Percentiles rank a stretch among this genome's conserved stretches.
These are phyloP conservation scores for Leersia perrieri DNA, from an alignment of 176 grass and related monocot genomes.

Conservation along the genomic window DNA sequence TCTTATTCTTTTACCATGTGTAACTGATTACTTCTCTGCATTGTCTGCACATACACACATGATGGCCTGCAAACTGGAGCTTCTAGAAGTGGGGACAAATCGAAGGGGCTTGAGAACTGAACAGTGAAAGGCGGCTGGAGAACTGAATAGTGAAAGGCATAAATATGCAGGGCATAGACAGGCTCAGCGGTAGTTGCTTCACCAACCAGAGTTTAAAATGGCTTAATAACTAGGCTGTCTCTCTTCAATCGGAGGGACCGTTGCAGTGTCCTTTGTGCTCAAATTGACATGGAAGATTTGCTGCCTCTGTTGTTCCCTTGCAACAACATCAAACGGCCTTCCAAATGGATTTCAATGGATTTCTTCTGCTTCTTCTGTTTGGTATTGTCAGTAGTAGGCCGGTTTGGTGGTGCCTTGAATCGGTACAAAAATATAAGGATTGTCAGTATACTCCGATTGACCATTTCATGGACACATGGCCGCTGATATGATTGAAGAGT, in stretches of 20 bases:
- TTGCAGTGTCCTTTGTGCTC: not conserved
- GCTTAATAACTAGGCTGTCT: constrained; percentile 35
- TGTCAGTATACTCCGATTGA: not conserved
- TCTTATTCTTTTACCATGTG: not conserved
- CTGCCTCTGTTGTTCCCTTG: not conserved
- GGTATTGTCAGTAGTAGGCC: not conserved
- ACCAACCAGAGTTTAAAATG: constrained; percentile 28
- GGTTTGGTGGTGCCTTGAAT: not conserved
- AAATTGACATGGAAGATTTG: constrained; percentile 31
- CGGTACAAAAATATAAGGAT: constrained; percentile 6
- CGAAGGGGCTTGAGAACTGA: not conserved
- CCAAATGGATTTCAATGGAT: too few species aligned
- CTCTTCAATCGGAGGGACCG: not conserved
- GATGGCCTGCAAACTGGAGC: not conserved
- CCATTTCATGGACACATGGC: not conserved
- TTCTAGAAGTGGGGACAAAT: constrained; percentile 12
- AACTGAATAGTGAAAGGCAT: not conserved
- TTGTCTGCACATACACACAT: not conserved
- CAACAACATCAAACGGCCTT: not conserved
- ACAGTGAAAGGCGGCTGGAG: not conserved
- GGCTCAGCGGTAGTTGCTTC: constrained; percentile 15
- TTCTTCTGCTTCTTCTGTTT: constrained; percentile 35
- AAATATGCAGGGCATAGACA: constrained; percentile 17
- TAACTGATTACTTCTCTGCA: not conserved
- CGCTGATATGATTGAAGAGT: not conserved